These are phyloP conservation scores for Lineolata rhizophorae DNA, from an alignment of 495 filamentous ascomycete genomes.

Conservation along the genomic window DNA sequence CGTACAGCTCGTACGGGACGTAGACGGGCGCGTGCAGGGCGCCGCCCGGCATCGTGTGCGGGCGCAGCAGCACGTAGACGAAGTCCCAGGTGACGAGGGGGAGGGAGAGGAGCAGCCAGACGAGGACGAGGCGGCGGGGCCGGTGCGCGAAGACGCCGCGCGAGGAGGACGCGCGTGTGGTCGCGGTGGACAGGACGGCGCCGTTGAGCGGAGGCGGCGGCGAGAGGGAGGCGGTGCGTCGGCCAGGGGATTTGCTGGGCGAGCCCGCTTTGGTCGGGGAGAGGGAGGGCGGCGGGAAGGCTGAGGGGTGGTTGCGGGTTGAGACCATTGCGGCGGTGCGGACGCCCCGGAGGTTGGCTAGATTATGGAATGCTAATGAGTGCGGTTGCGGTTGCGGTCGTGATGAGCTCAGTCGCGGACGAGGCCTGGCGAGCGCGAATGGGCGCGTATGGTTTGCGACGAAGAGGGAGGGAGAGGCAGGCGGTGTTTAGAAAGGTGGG, in stretches of 20 bases:
- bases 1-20: constrained; percentile 65
- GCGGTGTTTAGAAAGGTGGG: no score
- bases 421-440: no score
- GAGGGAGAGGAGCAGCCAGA: constrained; percentile 61
- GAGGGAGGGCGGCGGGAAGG: constrained; percentile 12
- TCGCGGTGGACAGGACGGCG: no score
- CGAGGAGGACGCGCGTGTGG: background rate
- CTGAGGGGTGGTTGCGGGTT: constrained; percentile 16
- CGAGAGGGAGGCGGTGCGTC: constrained; percentile 17
- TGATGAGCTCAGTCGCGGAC: no score
- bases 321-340: constrained; percentile 16
- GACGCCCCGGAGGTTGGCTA: no score
- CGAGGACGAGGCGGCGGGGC: constrained; percentile 36
- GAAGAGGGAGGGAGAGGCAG: no score
- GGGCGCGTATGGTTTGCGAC: no score
- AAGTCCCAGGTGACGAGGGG: constrained; percentile 67
- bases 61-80: constrained; percentile 60
- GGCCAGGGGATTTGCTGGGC: constrained; percentile 6
- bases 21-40: constrained; percentile 52
- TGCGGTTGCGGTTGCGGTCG: no score
- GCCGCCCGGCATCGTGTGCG: constrained; percentile 66
- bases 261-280: constrained; percentile 9
- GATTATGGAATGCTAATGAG: no score
- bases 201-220: no score
- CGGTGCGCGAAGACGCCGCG: constrained; percentile 36